Conservation (phyloP, 371 early-diverging fungal genomes). For the Mucor plumbeus region DNA sequence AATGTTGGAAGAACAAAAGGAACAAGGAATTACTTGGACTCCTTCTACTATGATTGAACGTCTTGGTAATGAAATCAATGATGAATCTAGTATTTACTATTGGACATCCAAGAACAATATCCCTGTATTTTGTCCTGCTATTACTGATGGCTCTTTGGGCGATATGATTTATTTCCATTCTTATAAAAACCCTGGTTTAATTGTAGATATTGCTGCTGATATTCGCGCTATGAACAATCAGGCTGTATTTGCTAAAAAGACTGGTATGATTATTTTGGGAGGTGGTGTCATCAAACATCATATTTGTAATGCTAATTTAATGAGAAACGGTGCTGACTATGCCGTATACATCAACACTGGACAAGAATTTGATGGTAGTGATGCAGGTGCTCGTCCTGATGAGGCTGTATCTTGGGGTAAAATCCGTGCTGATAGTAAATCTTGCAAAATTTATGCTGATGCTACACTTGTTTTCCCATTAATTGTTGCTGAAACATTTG, state of each 20-base stretch:
- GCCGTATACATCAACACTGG: slow-evolving; percentile 99
- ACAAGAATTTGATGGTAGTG: slow-evolving; percentile 99
- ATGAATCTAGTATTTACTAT: slow-evolving; percentile 96
- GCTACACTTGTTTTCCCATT: slow-evolving; percentile 97
- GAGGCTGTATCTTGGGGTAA: slow-evolving; percentile 99
- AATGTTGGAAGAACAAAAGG: slow-evolving; percentile 90
- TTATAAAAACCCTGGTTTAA: slow-evolving; percentile 91
- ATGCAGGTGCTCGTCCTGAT: slow-evolving; percentile 99
- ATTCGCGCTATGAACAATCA: slow-evolving; percentile 94
- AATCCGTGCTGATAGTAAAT: slow-evolving; percentile 84
- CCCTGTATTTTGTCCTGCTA: slow-evolving; percentile 98
- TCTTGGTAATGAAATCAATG: slow-evolving; percentile 95
- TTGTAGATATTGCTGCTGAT: slow-evolving; percentile 96
- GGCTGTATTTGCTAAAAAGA: slow-evolving; percentile 94
- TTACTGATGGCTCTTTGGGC: slow-evolving; percentile 99
- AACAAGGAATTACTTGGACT: slow-evolving; percentile 80
- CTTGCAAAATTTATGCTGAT: slow-evolving; percentile 95
- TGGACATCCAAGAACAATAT: slow-evolving; percentile 95
- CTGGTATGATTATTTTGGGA: slow-evolving; percentile 98
- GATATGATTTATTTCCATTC: slow-evolving; percentile 99
- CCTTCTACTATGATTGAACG: slow-evolving; percentile 93
- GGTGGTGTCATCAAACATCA: slow-evolving; percentile 99
- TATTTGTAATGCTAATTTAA: slow-evolving; percentile 99
- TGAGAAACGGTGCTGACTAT: slow-evolving; percentile 99
- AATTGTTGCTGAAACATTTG: slow-evolving; percentile 95